Conservation (phyloP, 441 rosid genomes). For the Populus trichocarpa region DNA sequence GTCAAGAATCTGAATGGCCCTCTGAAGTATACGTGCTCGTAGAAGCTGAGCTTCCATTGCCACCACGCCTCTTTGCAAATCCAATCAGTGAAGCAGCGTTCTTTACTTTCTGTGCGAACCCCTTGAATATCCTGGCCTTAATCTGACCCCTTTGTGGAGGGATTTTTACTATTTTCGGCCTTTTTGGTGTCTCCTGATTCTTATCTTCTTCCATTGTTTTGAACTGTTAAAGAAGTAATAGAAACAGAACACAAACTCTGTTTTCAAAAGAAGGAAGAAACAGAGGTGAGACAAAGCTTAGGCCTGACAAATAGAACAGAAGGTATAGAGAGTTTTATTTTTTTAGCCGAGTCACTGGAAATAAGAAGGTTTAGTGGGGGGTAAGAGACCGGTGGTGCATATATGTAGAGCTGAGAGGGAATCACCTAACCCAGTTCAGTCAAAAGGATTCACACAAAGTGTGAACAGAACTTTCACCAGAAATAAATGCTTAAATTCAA, state of each 20-base stretch:
- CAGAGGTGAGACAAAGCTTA: neutral
- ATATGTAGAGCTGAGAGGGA: neutral
- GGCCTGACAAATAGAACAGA: neutral
- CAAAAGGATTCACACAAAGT: slow-evolving; percentile 12
- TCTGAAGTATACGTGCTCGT: slow-evolving; percentile 6
- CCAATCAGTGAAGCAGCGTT: neutral
- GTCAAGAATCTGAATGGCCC: slow-evolving; percentile 20
- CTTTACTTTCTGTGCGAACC: slow-evolving; percentile 1
- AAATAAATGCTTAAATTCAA: neutral
- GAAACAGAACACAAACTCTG: slow-evolving; percentile 7
- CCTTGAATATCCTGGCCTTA: slow-evolving; percentile 21
- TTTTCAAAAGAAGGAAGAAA: neutral
- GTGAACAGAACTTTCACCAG: slow-evolving; percentile 7
- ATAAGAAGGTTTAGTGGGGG: neutral
- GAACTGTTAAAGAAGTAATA: neutral
- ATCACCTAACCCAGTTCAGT: neutral
- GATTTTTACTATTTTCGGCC: slow-evolving; percentile 8
- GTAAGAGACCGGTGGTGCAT: neutral
- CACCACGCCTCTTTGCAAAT: neutral
- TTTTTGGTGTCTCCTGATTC: neutral
- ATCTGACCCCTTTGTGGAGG: slow-evolving; percentile 39
- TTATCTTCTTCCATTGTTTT: slow-evolving; percentile 27
- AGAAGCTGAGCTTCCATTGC: neutral
- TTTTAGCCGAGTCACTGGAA: neutral
- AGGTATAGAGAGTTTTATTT: neutral